Evolutionary conservation across 2,329 filamentous ascomycete species (phyloP), one percentile per base, ranked within the genome.

Genomic region (Microcyclospora pomicola): DNA sequence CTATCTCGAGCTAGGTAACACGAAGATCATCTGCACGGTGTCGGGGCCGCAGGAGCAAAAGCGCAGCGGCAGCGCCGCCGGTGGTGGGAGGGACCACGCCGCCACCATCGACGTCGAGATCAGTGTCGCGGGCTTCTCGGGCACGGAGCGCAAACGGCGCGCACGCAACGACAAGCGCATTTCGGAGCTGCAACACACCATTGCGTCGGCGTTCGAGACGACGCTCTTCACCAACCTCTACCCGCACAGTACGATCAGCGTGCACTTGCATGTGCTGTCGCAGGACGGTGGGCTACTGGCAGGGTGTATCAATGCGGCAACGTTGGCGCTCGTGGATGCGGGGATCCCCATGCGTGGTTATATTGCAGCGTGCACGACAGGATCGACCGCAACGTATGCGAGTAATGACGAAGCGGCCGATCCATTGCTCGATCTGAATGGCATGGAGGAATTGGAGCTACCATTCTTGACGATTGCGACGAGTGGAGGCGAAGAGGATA

Each of bases 1-100:
- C 44, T 94, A 94, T 62, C 76, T 96, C 42, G 85, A 94, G 59
- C 93, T 93, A 80, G 91, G 91, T 52, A 93, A 96, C 64, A 98
- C 91, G 15, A 91, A 94, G 58, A 80, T 98, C 50, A 83, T 96
- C 63, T 95, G 88, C 63, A 85, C 87, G 15, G 79, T 98, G 34
- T 77, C 79, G 2, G 91, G 91, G 0, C 91, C 91, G 0, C 76
- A 74, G 29, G 91, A 98, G 62, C 71, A 72, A 35, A 62, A 71
- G 49, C 60, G 66, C 42, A 56, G 62, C 24, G 61, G 71, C 40
- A 56, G 52, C 52, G 12, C 30, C 6, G 19, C 19, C 19, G 19
- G 19, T 24, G 64, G 59, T 38, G 65, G 61, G 35, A 33, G 42
- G 5, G 49, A 50, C 12, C 63, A 58, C 42, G 59, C 60, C 37